Evolutionary conservation across 192 early-diverging fungal species (phyloP), one percentile per base, ranked within the genome.

Genomic region (Coemansia sp.): DNA sequence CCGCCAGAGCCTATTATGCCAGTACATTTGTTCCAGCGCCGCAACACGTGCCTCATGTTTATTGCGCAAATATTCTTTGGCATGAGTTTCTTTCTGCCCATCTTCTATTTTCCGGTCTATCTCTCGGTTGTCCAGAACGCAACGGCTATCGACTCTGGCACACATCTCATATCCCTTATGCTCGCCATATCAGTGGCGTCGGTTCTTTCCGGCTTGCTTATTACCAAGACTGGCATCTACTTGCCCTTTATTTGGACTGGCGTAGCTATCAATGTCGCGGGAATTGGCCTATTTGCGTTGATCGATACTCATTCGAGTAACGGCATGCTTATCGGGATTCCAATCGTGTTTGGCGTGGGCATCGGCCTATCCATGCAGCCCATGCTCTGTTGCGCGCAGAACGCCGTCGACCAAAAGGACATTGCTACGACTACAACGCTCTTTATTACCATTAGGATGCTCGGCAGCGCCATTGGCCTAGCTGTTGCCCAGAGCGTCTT

Each of bases 1-100:
- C 75, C 77, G 2, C 57, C n/a, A 3, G 87, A 93, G 77, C 74
- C 85, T 23, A 80, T 98, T 25, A 90, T 94, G 55, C 89, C 90
- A 12, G 67, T 84, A 45, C 71, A 69, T 1, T 67, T 92, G 37
- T 92, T 90, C 66, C 63, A 76, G 59, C 82, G 82, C 82, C 76
- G 79, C 63, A 85, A 77, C 67, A 44, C 64, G 3, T 1, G 64
- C 3, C 69, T 85, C 5, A 70, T 62, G 62, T 62, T 73, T 36
- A 21, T 76, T 8, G 27, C 29, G 19, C 73, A 75, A 23, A 51
- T 76, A 21, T 57, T 59, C 17, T 70, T 85, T 55, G 84, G 84
- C 58, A 74, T 76, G 73, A 58, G 64, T 17, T 70, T 81, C 61
- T 72, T 78, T 39, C 37, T 68, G 38, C 69, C 68, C 42, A 70